These are phyloP conservation scores for Pestalotiopsis sp. DNA, from an alignment of 2,329 filamentous ascomycete genomes.

Conservation along the genomic window DNA sequence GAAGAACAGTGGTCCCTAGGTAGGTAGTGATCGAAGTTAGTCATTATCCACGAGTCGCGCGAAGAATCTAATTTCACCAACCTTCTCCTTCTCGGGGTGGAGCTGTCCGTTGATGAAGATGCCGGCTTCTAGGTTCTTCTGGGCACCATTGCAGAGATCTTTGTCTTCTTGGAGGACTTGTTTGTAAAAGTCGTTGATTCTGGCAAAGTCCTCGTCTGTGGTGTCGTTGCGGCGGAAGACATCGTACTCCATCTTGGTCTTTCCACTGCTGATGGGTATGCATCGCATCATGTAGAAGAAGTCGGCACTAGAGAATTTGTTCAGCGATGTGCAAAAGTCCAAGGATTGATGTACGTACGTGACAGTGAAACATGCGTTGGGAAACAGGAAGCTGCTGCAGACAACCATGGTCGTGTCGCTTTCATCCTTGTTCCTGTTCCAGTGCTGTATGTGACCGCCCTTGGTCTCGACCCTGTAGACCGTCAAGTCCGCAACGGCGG, in stretches of 20 bases:
- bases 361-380: neutral
- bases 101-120: conserved; percentile 2
- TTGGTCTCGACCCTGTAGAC: neutral
- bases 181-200: neutral
- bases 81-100: conserved; percentile 1
- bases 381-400: neutral
- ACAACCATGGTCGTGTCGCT: conserved; percentile 2
- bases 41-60: no score
- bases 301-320: neutral
- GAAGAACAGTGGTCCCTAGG: neutral
- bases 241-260: conserved; percentile 1
- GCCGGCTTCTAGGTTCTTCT: neutral
- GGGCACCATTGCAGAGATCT: neutral
- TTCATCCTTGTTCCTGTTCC: conserved; percentile 1
- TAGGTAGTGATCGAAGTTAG: neutral
- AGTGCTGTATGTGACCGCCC: neutral
- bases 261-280: neutral
- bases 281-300: conserved; percentile 5
- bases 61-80: neutral
- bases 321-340: neutral
- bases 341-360: neutral
- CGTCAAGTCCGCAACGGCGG: neutral
- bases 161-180: conserved; percentile 1
- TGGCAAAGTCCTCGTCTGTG: neutral
- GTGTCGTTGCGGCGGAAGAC: conserved; percentile 2